Percentiles rank a stretch among this genome's conserved stretches.
These are phyloP conservation scores for Exophiala mesophila DNA, from an alignment of 2,329 filamentous ascomycete species.

Conservation along the genomic window DNA sequence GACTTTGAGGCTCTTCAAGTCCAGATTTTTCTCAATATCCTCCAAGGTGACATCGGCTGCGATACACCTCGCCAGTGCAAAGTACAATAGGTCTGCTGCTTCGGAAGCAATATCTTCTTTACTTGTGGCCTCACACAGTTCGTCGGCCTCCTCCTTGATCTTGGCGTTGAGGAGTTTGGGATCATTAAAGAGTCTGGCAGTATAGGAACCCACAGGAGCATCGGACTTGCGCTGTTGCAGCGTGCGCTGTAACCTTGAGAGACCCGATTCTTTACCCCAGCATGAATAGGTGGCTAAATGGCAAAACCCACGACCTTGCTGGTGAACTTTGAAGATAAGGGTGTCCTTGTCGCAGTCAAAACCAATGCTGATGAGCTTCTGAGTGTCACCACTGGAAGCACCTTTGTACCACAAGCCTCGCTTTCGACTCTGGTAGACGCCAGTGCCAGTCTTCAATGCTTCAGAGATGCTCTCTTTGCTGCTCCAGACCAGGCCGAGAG, in stretches of 20 bases:
- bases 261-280: conserved; percentile 77
- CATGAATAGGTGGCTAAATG: conserved; percentile 89
- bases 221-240: conserved; percentile 74
- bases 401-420: conserved; percentile 96
- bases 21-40: conserved; percentile 87
- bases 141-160: conserved; percentile 97
- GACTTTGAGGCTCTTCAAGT: conserved; percentile 92
- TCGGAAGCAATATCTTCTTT: conserved; percentile 87
- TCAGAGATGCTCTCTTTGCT: conserved; percentile 85
- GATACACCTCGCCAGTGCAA: conserved; percentile 85
- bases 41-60: conserved; percentile 77
- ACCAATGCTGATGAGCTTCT: conserved; percentile 77
- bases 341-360: conserved; percentile 94
- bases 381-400: conserved; percentile 86
- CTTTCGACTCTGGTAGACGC: conserved; percentile 95
- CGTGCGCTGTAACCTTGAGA: conserved; percentile 82
- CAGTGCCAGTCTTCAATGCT: conserved; percentile 72
- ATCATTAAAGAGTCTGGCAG: conserved; percentile 85
- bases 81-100: conserved; percentile 92
- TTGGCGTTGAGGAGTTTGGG: conserved; percentile 85
- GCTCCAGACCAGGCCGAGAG: conserved; percentile 89
- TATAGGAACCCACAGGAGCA: conserved; percentile 87
- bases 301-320: conserved; percentile 87
- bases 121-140: conserved; percentile 80
- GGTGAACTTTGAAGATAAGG: conserved; percentile 80